These are phyloP conservation scores for Ustilago xerochloae DNA, from an alignment of 1,284 basidiomycete species.

Conservation along the genomic window DNA sequence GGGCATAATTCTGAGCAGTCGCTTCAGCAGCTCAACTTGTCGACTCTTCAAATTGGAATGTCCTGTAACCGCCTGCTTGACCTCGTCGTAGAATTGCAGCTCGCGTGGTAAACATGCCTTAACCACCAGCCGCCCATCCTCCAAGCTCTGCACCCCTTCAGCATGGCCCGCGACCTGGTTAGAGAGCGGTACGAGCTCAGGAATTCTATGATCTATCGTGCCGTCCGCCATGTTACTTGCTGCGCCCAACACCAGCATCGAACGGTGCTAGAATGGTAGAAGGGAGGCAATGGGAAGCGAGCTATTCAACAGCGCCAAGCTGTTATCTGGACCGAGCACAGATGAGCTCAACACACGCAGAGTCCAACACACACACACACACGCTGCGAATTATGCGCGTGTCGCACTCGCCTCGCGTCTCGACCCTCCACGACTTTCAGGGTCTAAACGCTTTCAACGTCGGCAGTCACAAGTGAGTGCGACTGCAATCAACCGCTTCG, in stretches of 20 bases:
- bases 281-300: not conserved
- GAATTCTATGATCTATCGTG: not conserved
- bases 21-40: conserved; percentile 16
- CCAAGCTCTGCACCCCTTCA: conserved; percentile 77
- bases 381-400: no score
- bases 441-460: conserved; percentile 1
- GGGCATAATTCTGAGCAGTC: conserved; percentile 43
- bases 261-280: no score
- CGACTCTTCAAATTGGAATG: not conserved
- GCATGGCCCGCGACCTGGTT: conserved; percentile 89
- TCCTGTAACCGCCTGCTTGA: conserved; percentile 69
- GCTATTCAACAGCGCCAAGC: conserved; percentile 17
- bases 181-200: conserved; percentile 68
- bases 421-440: not conserved
- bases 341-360: no score
- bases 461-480: no score
- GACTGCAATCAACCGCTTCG: not conserved
- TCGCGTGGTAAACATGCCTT: conserved; percentile 82
- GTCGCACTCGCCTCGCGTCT: not conserved
- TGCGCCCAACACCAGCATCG: not conserved
- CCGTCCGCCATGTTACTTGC: not conserved
- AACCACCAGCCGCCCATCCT: conserved; percentile 83
- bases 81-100: conserved; percentile 82
- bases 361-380: no score
- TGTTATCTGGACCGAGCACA: no score